A percentile compares a stretch with the other conserved stretches of the same genome.
Evolutionary conservation across 805 yeast species (phyloP).

Genomic region (Myxozyma geophila): DNA sequence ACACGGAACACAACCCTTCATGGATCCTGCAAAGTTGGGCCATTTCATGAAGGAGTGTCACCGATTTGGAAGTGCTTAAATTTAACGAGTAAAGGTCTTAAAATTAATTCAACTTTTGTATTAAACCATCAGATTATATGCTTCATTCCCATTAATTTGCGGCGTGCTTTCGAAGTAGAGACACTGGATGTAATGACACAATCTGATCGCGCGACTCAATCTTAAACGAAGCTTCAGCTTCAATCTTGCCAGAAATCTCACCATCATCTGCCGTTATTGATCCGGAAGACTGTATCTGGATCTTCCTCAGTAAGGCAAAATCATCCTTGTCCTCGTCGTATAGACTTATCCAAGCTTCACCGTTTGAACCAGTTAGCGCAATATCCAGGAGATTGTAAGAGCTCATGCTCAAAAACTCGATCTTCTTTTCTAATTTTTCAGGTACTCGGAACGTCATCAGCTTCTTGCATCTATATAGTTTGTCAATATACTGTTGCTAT

Average conservation of each 20-base stretch:
- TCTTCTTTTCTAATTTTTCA: constrained; percentile 40
- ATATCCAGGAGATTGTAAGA: constrained; percentile 38
- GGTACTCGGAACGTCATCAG: constrained; percentile 17
- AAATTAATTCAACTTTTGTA: neutral
- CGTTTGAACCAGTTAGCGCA: constrained; percentile 41
- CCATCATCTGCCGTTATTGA: constrained; percentile 38
- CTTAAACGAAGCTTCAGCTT: constrained; percentile 41
- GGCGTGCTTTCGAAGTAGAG: constrained; percentile 63
- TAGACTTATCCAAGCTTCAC: constrained; percentile 37
- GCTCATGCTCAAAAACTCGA: constrained; percentile 42
- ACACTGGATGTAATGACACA: constrained; percentile 56
- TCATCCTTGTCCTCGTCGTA: constrained; percentile 39
- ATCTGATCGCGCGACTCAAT: constrained; percentile 47
- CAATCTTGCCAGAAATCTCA: constrained; percentile 37
- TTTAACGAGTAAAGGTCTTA: neutral
- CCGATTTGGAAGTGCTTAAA: constrained; percentile 25
- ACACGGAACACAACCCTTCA: constrained; percentile 97
- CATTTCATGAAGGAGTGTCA: constrained; percentile 64
- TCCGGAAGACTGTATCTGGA: constrained; percentile 22
- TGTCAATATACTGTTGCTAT: neutral
- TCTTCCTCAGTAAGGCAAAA: constrained; percentile 39
- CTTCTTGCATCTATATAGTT: constrained; percentile 7
- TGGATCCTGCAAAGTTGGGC: constrained; percentile 88
- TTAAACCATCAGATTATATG: neutral
- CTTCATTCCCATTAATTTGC: constrained; percentile 47